A percentile compares a stretch with the other conserved stretches of the same genome.
These are phyloP conservation scores for Trypethelium eluteriae DNA, from an alignment of 495 filamentous ascomycete genomes.

Conservation along the genomic window DNA sequence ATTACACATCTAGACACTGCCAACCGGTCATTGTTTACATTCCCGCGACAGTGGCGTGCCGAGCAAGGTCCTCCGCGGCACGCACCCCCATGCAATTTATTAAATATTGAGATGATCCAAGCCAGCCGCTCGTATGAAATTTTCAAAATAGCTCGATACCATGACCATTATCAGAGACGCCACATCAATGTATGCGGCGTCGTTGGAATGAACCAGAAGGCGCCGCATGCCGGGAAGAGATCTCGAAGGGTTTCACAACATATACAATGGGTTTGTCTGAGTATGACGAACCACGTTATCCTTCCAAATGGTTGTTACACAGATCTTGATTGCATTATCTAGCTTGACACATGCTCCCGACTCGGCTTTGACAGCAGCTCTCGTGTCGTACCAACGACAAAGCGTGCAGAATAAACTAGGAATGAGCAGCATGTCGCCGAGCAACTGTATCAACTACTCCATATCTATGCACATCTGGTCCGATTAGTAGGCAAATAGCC, in stretches of 20 bases:
- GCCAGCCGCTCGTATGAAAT: background rate
- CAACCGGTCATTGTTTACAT: no score
- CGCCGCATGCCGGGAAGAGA: background rate
- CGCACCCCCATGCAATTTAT: no score
- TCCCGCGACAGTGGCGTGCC: no score
- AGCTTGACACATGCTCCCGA: background rate
- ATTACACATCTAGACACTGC: no score
- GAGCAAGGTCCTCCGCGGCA: no score
- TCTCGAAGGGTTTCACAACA: slow-evolving; percentile 6
- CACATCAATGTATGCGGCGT: background rate
- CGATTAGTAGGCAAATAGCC: slow-evolving; percentile 23
- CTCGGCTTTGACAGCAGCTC: background rate
- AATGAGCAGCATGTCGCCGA: background rate
- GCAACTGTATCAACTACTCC: slow-evolving; percentile 25
- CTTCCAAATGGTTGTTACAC: background rate
- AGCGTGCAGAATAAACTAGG: background rate
- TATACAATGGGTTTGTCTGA: background rate
- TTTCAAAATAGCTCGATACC: background rate
- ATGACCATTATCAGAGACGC: background rate
- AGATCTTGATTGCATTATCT: slow-evolving; percentile 5
- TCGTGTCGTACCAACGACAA: background rate
- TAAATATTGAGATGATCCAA: no score
- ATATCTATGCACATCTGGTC: slow-evolving; percentile 27
- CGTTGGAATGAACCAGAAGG: background rate
- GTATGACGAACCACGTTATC: slow-evolving; percentile 4